Evolutionary conservation across 1,139 yeast genomes (phyloP), one percentile per base, ranked within the genome.

Genomic region (Lodderomyces metapsilosis): DNA sequence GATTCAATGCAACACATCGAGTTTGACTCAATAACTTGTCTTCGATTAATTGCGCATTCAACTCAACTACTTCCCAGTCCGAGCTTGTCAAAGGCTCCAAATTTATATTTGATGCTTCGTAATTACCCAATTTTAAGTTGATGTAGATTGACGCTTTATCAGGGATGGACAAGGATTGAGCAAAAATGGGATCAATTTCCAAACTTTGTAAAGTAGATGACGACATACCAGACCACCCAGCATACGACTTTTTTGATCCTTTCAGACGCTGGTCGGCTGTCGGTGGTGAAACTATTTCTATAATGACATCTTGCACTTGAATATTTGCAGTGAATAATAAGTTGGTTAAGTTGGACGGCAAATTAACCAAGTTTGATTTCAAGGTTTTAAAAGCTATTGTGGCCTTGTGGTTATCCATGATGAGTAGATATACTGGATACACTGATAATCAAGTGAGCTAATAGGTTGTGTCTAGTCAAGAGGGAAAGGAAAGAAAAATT

Each of bases 31-130:
- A 67, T 52, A 91, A 72, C 51, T 80, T 80, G 38, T 80, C 80
- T 56, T 92, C 98, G 33, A 92, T 74, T 39, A 74, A 77, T 38
- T 76, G 81, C 2, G 96, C 94, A 60, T 92, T 88, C 4, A 86
- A 65, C 55, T 89, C 96, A 5, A 89, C 87, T 33, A 87, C 68
- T 52, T 91, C 98, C 98, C 98, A 92, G 57, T 92, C 98, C 3
- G 85, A 76, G 3, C 83, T 62, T 0, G 87, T 73, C 25, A 77
- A 62, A 0, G 98, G 98, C 56, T 88, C 97, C 36, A 91, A 71
- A 54, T 78, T 81, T 7, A 91, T 81, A 5, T 81, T 78, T 6
- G 72, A 62, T 0, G 89, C 82, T 39, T 66, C 72, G 18, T 68
- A 76, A 11, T 74, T 69, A 28, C 76, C 68, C 28, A 74, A 71